Evolutionary conservation across 331 rosid species (phyloP), one percentile per base, ranked within the genome.

Genomic region (Pyracantha coccinea): DNA sequence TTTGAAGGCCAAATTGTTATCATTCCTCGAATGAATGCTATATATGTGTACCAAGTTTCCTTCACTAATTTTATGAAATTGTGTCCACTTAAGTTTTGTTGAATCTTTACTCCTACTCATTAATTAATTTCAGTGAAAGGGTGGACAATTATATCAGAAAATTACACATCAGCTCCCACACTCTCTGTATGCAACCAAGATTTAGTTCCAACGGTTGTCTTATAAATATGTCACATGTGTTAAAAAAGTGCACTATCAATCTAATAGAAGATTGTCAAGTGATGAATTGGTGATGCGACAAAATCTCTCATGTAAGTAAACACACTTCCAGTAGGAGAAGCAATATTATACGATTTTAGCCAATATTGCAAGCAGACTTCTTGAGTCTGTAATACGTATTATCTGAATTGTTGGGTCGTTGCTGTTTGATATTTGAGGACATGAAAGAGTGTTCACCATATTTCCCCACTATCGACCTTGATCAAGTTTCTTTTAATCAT

Each of bases 1-100:
- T 27, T 61, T 68, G 69, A 72, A 45, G 72, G 77, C 71, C 68
- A 68, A 74, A 74, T 14, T 77, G 64, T 72, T 65, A 62, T 77
- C 69, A 75, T 80, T 47, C 63, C 31, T 78, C 78, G 81, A 65
- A 27, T 61, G 35, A 73, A 73, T n/a, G 23, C 69, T 38, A 61
- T 38, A 8, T 8, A 38, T 73, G 7, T 73, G 59, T 73, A 25
- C 16, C 64, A 38, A 72, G 28, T 41, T 73, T 61, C 70, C 61
- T 19, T 73, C 77, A 45, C 32, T 2, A 4, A 62, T 41, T 27
- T 28, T 7, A 25, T 44, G 45, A 38, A 38, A 38, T 38, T 38
- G 45, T 38, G 45, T 38, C 45, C 45, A 38, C 45, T 38, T 38
- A 14, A 32, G 12, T 54, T 23, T 29, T 54, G 52, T 8, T 45